phyloP scores from a whole-genome alignment of 495 filamentous ascomycete genomes.

The Neurospora hispaniola region DNA sequence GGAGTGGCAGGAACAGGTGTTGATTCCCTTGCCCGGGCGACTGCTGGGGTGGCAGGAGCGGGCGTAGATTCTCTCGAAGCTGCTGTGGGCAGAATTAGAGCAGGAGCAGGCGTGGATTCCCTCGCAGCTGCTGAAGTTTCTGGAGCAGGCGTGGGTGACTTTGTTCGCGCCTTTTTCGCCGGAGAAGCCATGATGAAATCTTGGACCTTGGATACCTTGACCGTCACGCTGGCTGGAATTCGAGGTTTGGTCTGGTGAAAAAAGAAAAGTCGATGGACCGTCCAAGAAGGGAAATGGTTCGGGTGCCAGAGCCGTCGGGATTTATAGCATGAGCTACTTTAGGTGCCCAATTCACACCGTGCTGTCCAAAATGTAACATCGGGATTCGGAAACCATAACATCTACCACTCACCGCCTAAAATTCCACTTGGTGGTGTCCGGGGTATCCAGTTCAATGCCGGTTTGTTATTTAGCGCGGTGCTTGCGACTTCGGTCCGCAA shows the following conservation, averaged over 20 bases:
- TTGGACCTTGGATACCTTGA: not conserved
- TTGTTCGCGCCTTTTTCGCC: constrained; percentile 37
- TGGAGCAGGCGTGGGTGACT: constrained; percentile 58
- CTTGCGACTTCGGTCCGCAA: too few relatives aligned
- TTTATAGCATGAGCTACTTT: not conserved
- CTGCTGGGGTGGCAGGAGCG: too few relatives aligned
- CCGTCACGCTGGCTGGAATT: not conserved
- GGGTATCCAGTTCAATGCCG: too few relatives aligned
- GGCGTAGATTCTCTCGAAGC: constrained; percentile 27
- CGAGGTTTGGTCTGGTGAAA: not conserved
- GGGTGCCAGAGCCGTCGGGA: not conserved
- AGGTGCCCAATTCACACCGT: too few relatives aligned
- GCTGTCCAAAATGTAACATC: too few relatives aligned
- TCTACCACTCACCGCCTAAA: too few relatives aligned
- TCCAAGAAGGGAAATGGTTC: not conserved
- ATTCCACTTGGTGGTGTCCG: too few relatives aligned
- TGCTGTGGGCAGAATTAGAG: not conserved
- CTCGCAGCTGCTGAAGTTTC: constrained; percentile 2
- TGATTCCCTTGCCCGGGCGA: too few relatives aligned
- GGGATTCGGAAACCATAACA: too few relatives aligned
- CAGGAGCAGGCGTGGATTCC: constrained; percentile 48
- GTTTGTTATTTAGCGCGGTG: too few relatives aligned
- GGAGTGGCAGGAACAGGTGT: constrained; percentile 45
- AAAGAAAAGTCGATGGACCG: not conserved
- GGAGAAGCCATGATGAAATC: not conserved